phyloP scores from a whole-genome alignment of 345 rosid species.

The Salix udensis region DNA sequence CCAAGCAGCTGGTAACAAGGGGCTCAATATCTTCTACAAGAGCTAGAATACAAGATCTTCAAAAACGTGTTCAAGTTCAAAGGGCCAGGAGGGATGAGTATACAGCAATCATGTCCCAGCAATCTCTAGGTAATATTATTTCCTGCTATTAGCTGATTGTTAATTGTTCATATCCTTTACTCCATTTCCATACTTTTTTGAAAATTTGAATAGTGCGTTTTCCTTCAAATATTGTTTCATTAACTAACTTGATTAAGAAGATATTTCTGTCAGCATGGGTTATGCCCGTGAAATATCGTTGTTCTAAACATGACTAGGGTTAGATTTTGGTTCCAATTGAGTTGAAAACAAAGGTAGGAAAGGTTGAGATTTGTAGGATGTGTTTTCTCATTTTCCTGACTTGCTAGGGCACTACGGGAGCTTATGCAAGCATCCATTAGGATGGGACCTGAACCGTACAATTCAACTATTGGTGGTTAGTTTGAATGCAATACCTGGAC shows the following conservation, averaged over 20 bases:
- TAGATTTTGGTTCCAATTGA: not conserved
- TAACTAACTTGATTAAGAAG: not conserved
- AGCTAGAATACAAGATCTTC: slow-evolving; percentile 54
- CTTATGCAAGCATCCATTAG: not conserved
- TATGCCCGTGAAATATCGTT: not conserved
- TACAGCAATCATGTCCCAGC: slow-evolving; percentile 47
- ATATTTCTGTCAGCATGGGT: not conserved
- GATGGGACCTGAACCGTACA: not conserved
- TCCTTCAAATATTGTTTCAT: not conserved
- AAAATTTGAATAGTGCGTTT: not conserved
- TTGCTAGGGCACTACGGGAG: not conserved
- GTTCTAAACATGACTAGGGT: not conserved
- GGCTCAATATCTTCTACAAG: slow-evolving; percentile 61
- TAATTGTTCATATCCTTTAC: not conserved
- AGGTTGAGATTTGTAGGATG: slow-evolving; percentile 5
- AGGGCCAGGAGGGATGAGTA: slow-evolving; percentile 64
- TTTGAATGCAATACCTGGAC: not conserved
- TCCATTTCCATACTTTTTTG: not conserved
- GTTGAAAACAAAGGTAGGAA: not conserved
- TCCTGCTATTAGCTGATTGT: slow-evolving; percentile 1
- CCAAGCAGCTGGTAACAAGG: slow-evolving; percentile 56
- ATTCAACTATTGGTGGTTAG: not conserved
- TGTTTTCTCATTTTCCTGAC: not conserved
- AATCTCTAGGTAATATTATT: slow-evolving; percentile 46
- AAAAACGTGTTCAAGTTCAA: slow-evolving; percentile 49